Evolutionary conservation across 2,329 filamentous ascomycete species (phyloP).

Genomic region (Fragosphaeria purpurea): DNA sequence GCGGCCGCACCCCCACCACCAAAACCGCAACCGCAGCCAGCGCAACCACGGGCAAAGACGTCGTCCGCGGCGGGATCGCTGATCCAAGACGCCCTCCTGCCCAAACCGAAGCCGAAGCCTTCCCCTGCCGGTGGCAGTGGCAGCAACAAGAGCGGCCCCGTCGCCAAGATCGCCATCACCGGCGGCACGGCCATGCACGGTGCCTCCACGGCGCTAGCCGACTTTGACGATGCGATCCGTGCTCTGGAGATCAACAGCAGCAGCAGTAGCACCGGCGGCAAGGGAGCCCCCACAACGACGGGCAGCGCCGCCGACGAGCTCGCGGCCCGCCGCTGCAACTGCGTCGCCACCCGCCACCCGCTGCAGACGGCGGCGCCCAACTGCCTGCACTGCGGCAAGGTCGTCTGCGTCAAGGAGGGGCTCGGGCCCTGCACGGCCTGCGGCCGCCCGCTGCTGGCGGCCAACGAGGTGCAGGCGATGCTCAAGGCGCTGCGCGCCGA

Average conservation of each 20-base stretch:
- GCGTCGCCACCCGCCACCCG: constrained; percentile 78
- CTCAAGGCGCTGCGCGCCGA: constrained; percentile 75
- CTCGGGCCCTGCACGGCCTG: constrained; percentile 92
- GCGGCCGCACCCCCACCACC: constrained; percentile 28
- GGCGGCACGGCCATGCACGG: constrained; percentile 78
- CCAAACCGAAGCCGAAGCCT: constrained; percentile 51
- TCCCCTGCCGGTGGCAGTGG: constrained; percentile 17
- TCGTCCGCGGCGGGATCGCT: constrained; percentile 67
- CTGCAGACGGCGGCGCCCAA: constrained; percentile 88
- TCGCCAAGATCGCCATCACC: constrained; percentile 60
- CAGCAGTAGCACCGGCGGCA: too few relatives aligned
- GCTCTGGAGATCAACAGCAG: constrained; percentile 64
- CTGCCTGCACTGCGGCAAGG: constrained; percentile 85
- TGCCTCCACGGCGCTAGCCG: constrained; percentile 60
- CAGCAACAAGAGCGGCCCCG: background rate
- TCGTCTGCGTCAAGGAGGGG: constrained; percentile 89
- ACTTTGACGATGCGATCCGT: constrained; percentile 73
- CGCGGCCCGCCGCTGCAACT: constrained; percentile 64
- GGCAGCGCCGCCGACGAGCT: constrained; percentile 32
- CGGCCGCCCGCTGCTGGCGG: constrained; percentile 59
- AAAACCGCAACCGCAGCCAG: background rate
- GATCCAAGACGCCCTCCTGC: constrained; percentile 59
- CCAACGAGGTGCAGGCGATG: constrained; percentile 72
- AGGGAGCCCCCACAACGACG: background rate
- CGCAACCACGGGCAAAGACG: constrained; percentile 22